Evolutionary conservation across 192 early-diverging fungal species (phyloP), one percentile per base, ranked within the genome.

Genomic region (Coemansia sp.): DNA sequence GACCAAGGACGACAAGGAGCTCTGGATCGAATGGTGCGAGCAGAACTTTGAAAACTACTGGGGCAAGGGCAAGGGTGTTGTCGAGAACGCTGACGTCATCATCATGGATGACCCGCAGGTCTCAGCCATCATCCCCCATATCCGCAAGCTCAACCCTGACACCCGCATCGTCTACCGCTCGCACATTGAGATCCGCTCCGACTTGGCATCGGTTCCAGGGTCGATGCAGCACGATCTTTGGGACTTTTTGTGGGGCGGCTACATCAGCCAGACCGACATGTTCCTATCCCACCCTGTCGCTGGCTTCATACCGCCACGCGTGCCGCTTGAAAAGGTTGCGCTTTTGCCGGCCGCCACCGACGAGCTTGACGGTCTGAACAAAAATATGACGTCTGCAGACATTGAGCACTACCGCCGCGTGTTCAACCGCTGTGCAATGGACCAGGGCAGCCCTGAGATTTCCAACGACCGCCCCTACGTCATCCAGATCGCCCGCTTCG

Each of bases 51-150:
- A 90, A 40, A 79, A 82, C 23, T 93, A 91, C 65, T 94, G 91
- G 91, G 66, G 73, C 28, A 82, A 85, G 44, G 77, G 75, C 42
- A 84, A 87, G 45, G 90, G 87, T 1, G 89, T 90, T 11, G 65
- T 94, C 55, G 67, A 65, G 19, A 74, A 67, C 23, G 87, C 87
- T 20, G 89, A 94, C 82, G 88, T 94, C 54, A 91, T 92, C 70
- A 80, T 94, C 40, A 94, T 94, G 76, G 92, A 94, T 37, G 92
- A 94, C 53, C 91, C 91, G 40, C 91, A 92, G 80, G 84, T 89
- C 15, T 84, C 74, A n/a, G 91, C 87, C 30, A 87, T 94, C 41
- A 91, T 94, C 62, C 90, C 91, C 40, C 72, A 82, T 42, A 91
- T 94, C 71, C 88, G 88, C 56, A 72, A 79, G 60, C 71, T 87